Evolutionary conservation across 2,329 filamentous ascomycete genomes (phyloP), one percentile per base, ranked within the genome.

Genomic region (Didymella glomerata): DNA sequence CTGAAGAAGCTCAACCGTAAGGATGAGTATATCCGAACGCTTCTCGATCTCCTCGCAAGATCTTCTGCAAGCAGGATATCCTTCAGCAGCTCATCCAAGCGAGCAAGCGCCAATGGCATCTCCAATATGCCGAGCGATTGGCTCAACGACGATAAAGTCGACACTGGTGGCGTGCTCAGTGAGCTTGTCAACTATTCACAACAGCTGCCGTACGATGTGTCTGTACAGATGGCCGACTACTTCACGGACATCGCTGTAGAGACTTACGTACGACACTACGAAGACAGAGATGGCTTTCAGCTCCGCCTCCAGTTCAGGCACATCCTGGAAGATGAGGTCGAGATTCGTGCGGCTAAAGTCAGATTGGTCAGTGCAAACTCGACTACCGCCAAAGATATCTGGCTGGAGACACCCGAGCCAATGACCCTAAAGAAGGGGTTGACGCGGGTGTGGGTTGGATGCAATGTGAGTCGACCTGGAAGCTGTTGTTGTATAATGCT

Each of bases 11-110:
- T 97, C 27, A 83, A 90, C 48, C 86, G 88, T 14, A 87, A 88
- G 60, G 90, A 94, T 51, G 92, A 96, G 62, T 96, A 93, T 69
- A 87, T 93, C 16, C 86, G 86, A 24, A 88, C 91, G 9, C 83
- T 92, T 9, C 81, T 97, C 14, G 90, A 90, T 68, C 80, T 97
- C 1, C 78, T 95, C 11, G 86, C 85, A 8, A 93, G 91, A 71
- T 85, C 86, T 0, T 88, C 77, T 30, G 74, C 73, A 24, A 75
- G 72, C 41, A 65, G 66, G 36, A 73, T 72, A 49, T 67, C 70
- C 1, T 66, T 73, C 48, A 68, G 63, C 40, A 56, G 60, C n/a
- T 65, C 67, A 2, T 63, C 60, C 8, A 71, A 69, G 30, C 57
- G 48, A 51, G 59, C 48, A n/a, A 64, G 57, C 52, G 48, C 57